phyloP scores from a whole-genome alignment of 495 filamentous ascomycete species.

The Penicillium manginii region DNA sequence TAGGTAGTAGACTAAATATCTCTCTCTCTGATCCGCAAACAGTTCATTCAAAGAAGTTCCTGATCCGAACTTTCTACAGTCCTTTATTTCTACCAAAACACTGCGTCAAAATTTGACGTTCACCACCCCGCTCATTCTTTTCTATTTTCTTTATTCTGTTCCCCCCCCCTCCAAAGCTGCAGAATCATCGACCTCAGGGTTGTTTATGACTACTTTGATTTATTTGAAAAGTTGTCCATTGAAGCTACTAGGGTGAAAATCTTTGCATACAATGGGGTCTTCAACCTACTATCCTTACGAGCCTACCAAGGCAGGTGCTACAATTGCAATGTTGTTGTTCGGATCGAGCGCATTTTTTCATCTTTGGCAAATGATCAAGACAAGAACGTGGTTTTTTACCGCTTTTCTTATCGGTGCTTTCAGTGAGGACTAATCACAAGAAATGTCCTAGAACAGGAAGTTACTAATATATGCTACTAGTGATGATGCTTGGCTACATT shows the following conservation, averaged over 20 bases:
- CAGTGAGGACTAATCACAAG: slow-evolving; percentile 7
- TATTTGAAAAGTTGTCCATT: too few relatives aligned
- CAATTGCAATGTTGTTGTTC: slow-evolving; percentile 11
- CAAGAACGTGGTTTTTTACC: slow-evolving; percentile 19
- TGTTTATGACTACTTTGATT: too few relatives aligned
- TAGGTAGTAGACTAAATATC: too few relatives aligned
- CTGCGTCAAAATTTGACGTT: too few relatives aligned
- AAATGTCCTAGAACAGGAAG: background rate
- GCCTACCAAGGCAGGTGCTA: background rate
- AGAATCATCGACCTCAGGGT: too few relatives aligned
- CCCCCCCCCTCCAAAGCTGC: too few relatives aligned
- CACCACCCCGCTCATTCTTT: too few relatives aligned
- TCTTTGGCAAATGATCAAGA: slow-evolving; percentile 16
- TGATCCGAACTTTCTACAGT: too few relatives aligned
- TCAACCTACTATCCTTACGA: background rate
- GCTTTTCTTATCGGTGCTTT: slow-evolving; percentile 23
- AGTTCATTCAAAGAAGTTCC: too few relatives aligned
- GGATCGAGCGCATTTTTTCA: slow-evolving; percentile 16
- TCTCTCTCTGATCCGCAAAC: too few relatives aligned
- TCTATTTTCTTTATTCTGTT: too few relatives aligned
- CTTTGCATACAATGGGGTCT: background rate
- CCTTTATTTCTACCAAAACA: too few relatives aligned
- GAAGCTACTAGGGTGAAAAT: background rate
- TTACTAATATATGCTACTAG: background rate
- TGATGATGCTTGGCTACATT: background rate